Percentiles rank a stretch among this genome's conserved stretches.
Evolutionary conservation across 495 filamentous ascomycete species (phyloP).

Genomic region (Copromyces sp.): DNA sequence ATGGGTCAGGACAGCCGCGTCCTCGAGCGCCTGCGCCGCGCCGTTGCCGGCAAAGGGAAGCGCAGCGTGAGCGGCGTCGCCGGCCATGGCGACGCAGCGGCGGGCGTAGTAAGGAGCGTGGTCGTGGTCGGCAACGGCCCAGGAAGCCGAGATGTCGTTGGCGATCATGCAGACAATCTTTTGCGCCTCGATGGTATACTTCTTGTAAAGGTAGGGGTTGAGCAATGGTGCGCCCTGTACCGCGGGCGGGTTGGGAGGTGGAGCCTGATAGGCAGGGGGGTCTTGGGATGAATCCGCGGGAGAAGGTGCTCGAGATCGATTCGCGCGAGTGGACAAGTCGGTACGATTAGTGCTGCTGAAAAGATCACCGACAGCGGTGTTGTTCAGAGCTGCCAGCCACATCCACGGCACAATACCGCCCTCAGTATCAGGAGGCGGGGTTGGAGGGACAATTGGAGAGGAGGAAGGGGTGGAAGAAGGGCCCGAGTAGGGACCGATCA

Average conservation of each 20-base stretch:
- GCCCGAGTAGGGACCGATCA: not conserved
- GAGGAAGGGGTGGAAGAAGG: not conserved
- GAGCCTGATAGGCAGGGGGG: not conserved
- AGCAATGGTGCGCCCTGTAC: not conserved
- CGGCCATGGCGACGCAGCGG: slow-evolving; percentile 40
- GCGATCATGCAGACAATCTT: slow-evolving; percentile 25
- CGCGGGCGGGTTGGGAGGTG: not conserved
- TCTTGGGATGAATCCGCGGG: not conserved
- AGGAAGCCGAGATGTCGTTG: slow-evolving; percentile 21
- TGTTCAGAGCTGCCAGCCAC: not conserved
- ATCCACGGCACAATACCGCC: not conserved
- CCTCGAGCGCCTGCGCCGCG: slow-evolving; percentile 52
- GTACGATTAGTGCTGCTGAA: not conserved
- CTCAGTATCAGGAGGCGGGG: not conserved
- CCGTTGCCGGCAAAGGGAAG: slow-evolving; percentile 49
- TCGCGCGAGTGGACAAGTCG: not conserved
- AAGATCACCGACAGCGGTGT: not conserved
- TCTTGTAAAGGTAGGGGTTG: slow-evolving; percentile 19
- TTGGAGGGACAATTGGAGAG: not conserved
- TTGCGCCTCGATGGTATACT: slow-evolving; percentile 25
- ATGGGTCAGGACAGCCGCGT: slow-evolving; percentile 36
- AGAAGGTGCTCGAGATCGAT: not conserved
- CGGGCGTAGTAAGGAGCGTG: slow-evolving; percentile 40
- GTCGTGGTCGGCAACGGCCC: slow-evolving; percentile 37
- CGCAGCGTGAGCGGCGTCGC: slow-evolving; percentile 51